Percentiles rank a stretch among this genome's conserved stretches.
phyloP scores from a whole-genome alignment of 345 rosid species.

The Arabis alpina region DNA sequence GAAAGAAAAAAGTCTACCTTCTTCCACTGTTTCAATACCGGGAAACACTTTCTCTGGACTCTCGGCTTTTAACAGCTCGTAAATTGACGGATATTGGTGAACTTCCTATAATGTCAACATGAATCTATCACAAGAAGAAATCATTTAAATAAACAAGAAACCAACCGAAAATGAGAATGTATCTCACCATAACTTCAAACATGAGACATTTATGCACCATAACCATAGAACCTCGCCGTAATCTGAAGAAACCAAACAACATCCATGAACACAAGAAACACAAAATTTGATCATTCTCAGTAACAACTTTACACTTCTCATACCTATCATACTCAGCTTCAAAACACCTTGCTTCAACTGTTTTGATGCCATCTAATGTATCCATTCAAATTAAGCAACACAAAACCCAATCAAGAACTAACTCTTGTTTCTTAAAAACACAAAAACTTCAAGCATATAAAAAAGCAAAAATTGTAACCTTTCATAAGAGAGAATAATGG shows the following conservation, averaged over 20 bases:
- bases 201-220: conserved; percentile 60
- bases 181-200: conserved; percentile 69
- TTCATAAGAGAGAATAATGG: conserved; percentile 52
- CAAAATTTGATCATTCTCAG: conserved; percentile 1
- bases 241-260: conserved; percentile 50
- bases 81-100: conserved; percentile 53
- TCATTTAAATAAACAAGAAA: conserved; percentile 17
- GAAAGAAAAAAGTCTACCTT: conserved; percentile 48
- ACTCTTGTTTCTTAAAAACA: conserved; percentile 5
- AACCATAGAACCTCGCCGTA: conserved; percentile 53
- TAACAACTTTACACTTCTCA: conserved; percentile 9
- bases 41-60: conserved; percentile 66
- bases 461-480: conserved; percentile 41
- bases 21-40: conserved; percentile 58
- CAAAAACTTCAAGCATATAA: conserved; percentile 1
- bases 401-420: conserved; percentile 20
- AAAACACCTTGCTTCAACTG: conserved; percentile 58
- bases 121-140: not conserved
- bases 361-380: conserved; percentile 52
- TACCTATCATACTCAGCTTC: conserved; percentile 48
- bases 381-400: conserved; percentile 23
- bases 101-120: conserved; percentile 49
- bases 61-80: conserved; percentile 65
- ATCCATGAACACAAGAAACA: conserved; percentile 11
- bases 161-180: conserved; percentile 8